phyloP scores from a whole-genome alignment of 23 red algal species.

The Cyanidium caldarium region DNA sequence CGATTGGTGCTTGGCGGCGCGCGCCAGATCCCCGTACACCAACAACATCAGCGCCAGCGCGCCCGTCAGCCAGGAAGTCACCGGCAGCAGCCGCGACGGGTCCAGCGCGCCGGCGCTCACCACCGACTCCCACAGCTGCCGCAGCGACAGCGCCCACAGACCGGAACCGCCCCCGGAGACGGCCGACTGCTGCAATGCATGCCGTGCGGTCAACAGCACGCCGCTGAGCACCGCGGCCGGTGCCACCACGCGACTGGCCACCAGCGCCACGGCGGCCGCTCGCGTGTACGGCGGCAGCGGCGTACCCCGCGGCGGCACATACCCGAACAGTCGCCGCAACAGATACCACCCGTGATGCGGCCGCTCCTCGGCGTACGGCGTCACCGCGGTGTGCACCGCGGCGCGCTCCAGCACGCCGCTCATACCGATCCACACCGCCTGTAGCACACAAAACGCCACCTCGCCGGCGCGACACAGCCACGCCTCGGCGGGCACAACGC shows the following conservation, averaged over 20 bases:
- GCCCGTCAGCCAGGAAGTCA: not conserved
- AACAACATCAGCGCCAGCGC: not conserved
- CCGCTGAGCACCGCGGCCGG: no score
- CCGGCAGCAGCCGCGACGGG: not conserved
- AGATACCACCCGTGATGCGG: no score
- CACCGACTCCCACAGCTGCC: not conserved
- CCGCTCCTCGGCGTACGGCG: slow-evolving; percentile 1
- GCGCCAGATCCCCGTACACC: not conserved
- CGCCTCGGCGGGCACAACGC: not conserved
- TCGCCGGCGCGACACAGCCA: not conserved
- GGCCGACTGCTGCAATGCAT: no score
- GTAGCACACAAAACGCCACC: not conserved
- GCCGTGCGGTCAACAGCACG: no score
- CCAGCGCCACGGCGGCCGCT: not conserved
- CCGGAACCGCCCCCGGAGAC: no score
- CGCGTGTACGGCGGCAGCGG: not conserved
- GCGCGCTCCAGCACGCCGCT: not conserved
- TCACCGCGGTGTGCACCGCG: not conserved
- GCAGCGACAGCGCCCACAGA: not conserved
- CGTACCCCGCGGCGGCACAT: no score
- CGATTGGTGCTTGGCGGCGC: not conserved
- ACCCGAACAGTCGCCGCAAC: no score
- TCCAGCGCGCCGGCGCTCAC: not conserved
- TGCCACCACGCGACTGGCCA: not conserved
- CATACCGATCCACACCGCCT: not conserved